Evolutionary conservation across 768 basidiomycete genomes (phyloP).

Genomic region (Tulasnella sp.): DNA sequence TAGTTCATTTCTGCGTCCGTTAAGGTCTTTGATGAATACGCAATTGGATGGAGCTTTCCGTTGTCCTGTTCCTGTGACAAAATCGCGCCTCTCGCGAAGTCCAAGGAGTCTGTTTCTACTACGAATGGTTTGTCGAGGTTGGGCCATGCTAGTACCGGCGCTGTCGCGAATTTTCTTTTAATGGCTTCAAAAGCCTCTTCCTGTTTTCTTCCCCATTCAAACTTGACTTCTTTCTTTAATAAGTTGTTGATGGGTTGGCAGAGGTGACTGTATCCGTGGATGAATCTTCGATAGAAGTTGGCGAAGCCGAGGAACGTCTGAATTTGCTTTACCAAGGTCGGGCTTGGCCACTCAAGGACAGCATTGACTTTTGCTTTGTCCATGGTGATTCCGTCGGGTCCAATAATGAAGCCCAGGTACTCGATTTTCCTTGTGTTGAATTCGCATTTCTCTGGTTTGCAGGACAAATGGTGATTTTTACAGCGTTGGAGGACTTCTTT

Average conservation of each 20-base stretch:
- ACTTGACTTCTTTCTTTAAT: not conserved
- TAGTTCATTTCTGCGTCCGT: not conserved
- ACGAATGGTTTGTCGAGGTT: not conserved
- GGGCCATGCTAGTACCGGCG: not conserved
- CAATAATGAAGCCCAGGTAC: constrained; percentile 4
- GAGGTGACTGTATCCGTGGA: constrained; percentile 16
- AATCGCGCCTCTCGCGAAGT: not conserved
- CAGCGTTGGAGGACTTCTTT: constrained; percentile 2
- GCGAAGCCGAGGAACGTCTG: constrained; percentile 23
- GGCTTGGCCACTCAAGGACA: constrained; percentile 20
- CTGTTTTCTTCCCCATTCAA: not conserved
- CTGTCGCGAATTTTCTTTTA: not conserved
- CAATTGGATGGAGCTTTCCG: not conserved
- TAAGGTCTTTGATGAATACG: not conserved
- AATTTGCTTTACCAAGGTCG: constrained; percentile 17
- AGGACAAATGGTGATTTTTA: not conserved
- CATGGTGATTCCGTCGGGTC: constrained; percentile 15
- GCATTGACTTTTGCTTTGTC: constrained; percentile 19
- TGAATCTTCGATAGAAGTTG: constrained; percentile 25
- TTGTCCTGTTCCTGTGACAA: not conserved
- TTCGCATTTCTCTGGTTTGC: not conserved
- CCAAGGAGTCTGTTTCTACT: not conserved
- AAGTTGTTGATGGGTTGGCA: not conserved
- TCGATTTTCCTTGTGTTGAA: not conserved
- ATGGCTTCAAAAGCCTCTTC: not conserved